Conservation (phyloP, 2,329 filamentous ascomycete genomes). For the Dactylellina drechsleri region DNA sequence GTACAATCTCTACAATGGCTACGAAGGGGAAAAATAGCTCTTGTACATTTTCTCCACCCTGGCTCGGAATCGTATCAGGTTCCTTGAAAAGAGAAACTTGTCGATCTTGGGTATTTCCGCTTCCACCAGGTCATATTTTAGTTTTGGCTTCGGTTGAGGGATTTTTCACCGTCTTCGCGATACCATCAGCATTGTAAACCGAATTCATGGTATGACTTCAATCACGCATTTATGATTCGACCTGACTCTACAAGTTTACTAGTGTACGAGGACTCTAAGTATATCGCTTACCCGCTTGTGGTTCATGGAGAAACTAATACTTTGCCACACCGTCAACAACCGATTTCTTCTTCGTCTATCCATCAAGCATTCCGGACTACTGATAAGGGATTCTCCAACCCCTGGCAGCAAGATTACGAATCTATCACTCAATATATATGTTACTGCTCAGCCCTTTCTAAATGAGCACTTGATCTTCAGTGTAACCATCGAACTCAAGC, state of each 20-base stretch:
- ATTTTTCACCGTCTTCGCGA: slow-evolving; percentile 24
- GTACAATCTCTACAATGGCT: slow-evolving; percentile 12
- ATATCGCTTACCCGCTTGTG: background rate
- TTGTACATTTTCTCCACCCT: slow-evolving; percentile 23
- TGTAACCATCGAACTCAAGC: slow-evolving; percentile 27
- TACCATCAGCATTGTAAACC: background rate
- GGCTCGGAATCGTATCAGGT: slow-evolving; percentile 45
- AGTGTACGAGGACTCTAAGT: too few species aligned
- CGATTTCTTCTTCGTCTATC: slow-evolving; percentile 40
- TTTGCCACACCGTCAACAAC: background rate
- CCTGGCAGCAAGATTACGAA: slow-evolving; percentile 38
- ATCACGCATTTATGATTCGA: too few species aligned
- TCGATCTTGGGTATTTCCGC: slow-evolving; percentile 43
- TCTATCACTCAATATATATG: slow-evolving; percentile 19
- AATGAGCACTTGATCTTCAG: slow-evolving; percentile 24
- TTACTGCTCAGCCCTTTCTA: slow-evolving; percentile 3
- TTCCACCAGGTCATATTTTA: slow-evolving; percentile 53
- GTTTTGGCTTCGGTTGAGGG: slow-evolving; percentile 26
- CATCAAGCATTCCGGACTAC: slow-evolving; percentile 16
- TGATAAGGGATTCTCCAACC: slow-evolving; percentile 17
- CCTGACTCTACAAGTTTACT: too few species aligned
- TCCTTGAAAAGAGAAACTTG: slow-evolving; percentile 22
- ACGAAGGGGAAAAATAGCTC: background rate
- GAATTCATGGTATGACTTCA: background rate
- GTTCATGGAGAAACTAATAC: slow-evolving; percentile 12